Conservation (phyloP, 2,329 filamentous ascomycete species). For the Diatrype stigma region DNA sequence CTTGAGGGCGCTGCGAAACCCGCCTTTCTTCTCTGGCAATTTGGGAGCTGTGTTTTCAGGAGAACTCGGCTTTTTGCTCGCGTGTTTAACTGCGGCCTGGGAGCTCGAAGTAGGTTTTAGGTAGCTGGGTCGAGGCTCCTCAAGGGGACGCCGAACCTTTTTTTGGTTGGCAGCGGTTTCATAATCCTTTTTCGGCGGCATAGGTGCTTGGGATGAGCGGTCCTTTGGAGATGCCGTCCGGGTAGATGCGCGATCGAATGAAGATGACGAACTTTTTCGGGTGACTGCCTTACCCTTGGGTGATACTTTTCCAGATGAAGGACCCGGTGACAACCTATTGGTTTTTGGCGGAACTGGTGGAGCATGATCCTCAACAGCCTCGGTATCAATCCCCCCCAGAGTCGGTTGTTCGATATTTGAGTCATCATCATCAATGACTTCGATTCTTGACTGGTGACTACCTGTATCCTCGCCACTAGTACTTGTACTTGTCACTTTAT, state of each 20-base stretch:
- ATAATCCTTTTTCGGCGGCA: constrained; percentile 17
- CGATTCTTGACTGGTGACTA: constrained; percentile 20
- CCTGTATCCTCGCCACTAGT: constrained; percentile 27
- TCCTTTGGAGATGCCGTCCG: constrained; percentile 16
- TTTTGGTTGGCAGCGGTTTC: constrained; percentile 45
- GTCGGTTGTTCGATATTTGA: constrained; percentile 4
- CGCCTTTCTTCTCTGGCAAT: constrained; percentile 38
- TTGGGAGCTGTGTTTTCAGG: constrained; percentile 20
- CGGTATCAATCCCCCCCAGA: neutral
- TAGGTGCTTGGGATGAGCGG: constrained; percentile 14
- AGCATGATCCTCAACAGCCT: constrained; percentile 8
- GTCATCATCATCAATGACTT: constrained; percentile 22
- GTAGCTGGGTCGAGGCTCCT: constrained; percentile 11
- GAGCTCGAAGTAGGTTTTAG: constrained; percentile 17
- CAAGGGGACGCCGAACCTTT: constrained; percentile 35
- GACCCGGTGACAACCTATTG: constrained; percentile 14
- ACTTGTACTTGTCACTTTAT: constrained; percentile 40
- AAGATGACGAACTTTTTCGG: constrained; percentile 11
- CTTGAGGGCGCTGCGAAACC: constrained; percentile 48
- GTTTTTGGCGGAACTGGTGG: constrained; percentile 23
- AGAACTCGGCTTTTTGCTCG: constrained; percentile 26
- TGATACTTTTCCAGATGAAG: constrained; percentile 6
- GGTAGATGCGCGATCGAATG: constrained; percentile 8
- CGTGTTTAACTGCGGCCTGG: constrained; percentile 18
- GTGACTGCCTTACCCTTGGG: constrained; percentile 6